Conservation (phyloP, 129 eudicot genomes). For the Dittrichia graveolens region DNA sequence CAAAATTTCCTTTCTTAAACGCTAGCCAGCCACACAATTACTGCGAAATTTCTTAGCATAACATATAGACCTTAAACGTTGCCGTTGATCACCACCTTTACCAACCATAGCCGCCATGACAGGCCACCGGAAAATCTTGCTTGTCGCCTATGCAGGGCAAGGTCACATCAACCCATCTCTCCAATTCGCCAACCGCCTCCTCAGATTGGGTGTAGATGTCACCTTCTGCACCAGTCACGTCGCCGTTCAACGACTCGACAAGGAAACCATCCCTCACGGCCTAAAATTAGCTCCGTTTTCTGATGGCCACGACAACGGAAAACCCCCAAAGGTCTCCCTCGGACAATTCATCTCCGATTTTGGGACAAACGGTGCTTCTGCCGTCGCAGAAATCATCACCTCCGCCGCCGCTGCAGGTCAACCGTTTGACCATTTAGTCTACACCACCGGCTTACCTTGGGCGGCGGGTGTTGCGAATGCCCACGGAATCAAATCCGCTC, state of each 20-base stretch:
- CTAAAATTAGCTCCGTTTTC: constrained; percentile 21
- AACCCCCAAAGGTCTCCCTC: constrained; percentile 19
- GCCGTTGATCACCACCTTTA: background rate
- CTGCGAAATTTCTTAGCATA: too few relatives aligned
- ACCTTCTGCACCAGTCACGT: constrained; percentile 28
- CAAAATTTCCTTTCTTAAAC: too few relatives aligned
- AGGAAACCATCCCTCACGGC: constrained; percentile 7
- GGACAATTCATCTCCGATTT: constrained; percentile 16
- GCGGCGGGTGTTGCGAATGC: constrained; percentile 42
- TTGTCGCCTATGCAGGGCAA: constrained; percentile 38
- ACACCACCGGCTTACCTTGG: constrained; percentile 48
- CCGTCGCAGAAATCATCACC: constrained; percentile 21
- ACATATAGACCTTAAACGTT: background rate
- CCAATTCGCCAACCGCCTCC: constrained; percentile 36
- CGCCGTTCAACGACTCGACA: background rate
- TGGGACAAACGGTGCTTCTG: constrained; percentile 1
- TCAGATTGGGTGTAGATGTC: constrained; percentile 37
- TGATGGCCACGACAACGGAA: constrained; percentile 12
- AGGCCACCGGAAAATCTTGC: constrained; percentile 23
- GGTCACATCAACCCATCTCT: constrained; percentile 52
- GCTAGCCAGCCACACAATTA: too few relatives aligned
- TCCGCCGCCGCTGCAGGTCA: background rate
- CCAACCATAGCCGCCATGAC: constrained; percentile 11
- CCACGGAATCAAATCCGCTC: constrained; percentile 32
- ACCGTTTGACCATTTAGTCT: constrained; percentile 41